Percentiles rank a stretch among this genome's conserved stretches.
Evolutionary conservation across 2,329 filamentous ascomycete species (phyloP).

Genomic region (Ilyonectria mors-panacis): DNA sequence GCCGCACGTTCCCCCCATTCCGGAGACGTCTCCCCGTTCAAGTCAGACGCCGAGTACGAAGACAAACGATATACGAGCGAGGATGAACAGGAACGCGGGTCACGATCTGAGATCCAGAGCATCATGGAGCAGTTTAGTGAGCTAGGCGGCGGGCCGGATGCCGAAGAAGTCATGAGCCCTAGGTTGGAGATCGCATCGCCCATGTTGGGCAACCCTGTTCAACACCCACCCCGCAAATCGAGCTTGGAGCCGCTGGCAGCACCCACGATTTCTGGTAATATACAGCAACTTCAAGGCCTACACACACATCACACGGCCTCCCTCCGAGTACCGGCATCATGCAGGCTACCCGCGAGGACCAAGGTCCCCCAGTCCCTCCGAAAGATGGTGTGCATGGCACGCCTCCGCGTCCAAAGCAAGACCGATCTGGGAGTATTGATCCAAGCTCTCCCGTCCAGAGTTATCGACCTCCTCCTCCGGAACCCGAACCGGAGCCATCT

Average conservation of each 20-base stretch:
- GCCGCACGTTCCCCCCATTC: conserved; percentile 64
- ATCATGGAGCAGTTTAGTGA: conserved; percentile 98
- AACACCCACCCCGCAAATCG: conserved; percentile 87
- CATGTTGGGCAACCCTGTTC: conserved; percentile 74
- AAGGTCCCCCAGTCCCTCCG: conserved; percentile 71
- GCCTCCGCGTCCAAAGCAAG: conserved; percentile 56
- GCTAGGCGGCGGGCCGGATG: conserved; percentile 77
- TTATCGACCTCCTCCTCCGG: conserved; percentile 78
- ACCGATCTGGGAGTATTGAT: conserved; percentile 52
- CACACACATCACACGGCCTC: conserved; percentile 57
- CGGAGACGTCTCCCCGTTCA: conserved; percentile 66
- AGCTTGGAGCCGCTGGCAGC: conserved; percentile 83
- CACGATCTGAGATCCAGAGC: conserved; percentile 90
- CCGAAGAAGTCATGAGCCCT: conserved; percentile 93
- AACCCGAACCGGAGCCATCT: conserved; percentile 83
- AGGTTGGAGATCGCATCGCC: conserved; percentile 87
- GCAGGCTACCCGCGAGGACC: conserved; percentile 60
- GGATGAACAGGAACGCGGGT: conserved; percentile 77
- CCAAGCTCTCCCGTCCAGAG: conserved; percentile 66
- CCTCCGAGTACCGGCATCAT: conserved; percentile 55
- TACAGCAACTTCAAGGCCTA: conserved; percentile 63
- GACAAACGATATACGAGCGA: conserved; percentile 71
- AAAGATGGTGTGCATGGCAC: conserved; percentile 68
- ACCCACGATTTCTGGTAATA: conserved; percentile 63
- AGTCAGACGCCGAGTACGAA: conserved; percentile 69